These are phyloP conservation scores for Fraxinus angustifolia DNA, from an alignment of 305 asterid genomes.

Conservation along the genomic window DNA sequence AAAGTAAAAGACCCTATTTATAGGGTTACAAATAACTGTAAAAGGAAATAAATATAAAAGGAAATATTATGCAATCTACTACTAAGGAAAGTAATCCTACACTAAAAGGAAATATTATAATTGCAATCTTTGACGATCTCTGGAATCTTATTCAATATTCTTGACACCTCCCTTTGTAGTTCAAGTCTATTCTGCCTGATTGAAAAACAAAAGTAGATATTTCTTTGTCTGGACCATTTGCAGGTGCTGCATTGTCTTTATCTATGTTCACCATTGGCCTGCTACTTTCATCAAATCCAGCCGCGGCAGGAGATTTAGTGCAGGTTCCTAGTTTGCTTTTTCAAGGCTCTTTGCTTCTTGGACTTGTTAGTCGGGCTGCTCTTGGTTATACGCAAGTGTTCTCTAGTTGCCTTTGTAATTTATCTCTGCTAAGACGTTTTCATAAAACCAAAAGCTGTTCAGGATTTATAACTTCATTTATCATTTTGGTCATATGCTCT, in stretches of 20 bases:
- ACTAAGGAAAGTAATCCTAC: too few species aligned
- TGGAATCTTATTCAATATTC: too few species aligned
- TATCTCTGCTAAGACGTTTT: constrained; percentile 3
- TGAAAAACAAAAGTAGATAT: constrained; percentile 77
- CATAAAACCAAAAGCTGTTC: neutral
- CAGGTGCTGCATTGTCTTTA: constrained; percentile 78
- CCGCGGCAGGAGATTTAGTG: constrained; percentile 63
- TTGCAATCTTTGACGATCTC: too few species aligned
- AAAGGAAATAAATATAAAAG: too few species aligned
- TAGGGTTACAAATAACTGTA: too few species aligned
- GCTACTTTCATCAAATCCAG: constrained; percentile 72
- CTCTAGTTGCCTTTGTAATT: neutral
- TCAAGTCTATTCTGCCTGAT: constrained; percentile 93
- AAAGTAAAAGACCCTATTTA: too few species aligned
- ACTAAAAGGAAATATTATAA: too few species aligned
- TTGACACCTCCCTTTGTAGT: constrained; percentile 55
- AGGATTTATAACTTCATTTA: neutral
- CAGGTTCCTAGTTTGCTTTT: constrained; percentile 92
- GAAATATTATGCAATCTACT: too few species aligned
- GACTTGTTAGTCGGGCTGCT: constrained; percentile 70
- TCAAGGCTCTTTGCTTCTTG: constrained; percentile 93
- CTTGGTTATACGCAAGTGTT: constrained; percentile 71
- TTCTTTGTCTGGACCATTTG: constrained; percentile 79
- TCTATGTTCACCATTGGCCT: constrained; percentile 76
- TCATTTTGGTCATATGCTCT: neutral